Base-by-base conservation (phyloP, 495 filamentous ascomycete species). In the Podospora pseudoanserina region DNA sequence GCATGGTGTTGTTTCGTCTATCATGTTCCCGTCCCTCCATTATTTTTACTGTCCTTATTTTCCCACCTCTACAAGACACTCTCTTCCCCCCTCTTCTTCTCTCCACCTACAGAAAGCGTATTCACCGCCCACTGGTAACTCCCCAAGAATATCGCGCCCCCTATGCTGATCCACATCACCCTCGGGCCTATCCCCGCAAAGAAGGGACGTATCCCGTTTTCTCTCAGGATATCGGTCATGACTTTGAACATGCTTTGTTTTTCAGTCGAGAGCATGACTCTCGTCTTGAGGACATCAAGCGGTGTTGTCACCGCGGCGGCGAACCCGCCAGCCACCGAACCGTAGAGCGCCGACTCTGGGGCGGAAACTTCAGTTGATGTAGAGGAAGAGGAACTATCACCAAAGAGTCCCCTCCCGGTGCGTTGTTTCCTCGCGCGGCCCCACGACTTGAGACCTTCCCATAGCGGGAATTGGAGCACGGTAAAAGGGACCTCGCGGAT, bases 401-500 rank as follows among this genome's bases (percentile, higher is more conserved):
- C 76, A 61, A 78, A 70, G 19, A 87, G 85, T 9, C 87, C 85
- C 15, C 89, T 71, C n/a, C 83, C 74, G 69, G 80, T 64, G 58
- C 76, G 57, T 60, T 70, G 77, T 15, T 76, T 70, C 70, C 80
- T 27, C 60, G 74, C 78, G 1, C 83, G 73, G 0, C 80, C 79
- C 78, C 79, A 82, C 26, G 69, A 74, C 84, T 98, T 99, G 81
- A 98, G 85, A 2, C 85, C 89, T 79, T 99, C 95, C 95, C 95
- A 99, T 73, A 99, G 84, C 19, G 95, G 96, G 73, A 99, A 99
- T 77, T 99, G 95, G 49, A 99, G 87, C 13, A 97, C 87, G 5
- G 95, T 98, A 71, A 99, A 99, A 9, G 95, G 95, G 65, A 99
- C 96, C 82, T 99, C 95, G 60, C 95, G 88, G 81, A 97, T 89